Conservation (phyloP, 2,329 filamentous ascomycete species). For the Fusarium falciforme region DNA sequence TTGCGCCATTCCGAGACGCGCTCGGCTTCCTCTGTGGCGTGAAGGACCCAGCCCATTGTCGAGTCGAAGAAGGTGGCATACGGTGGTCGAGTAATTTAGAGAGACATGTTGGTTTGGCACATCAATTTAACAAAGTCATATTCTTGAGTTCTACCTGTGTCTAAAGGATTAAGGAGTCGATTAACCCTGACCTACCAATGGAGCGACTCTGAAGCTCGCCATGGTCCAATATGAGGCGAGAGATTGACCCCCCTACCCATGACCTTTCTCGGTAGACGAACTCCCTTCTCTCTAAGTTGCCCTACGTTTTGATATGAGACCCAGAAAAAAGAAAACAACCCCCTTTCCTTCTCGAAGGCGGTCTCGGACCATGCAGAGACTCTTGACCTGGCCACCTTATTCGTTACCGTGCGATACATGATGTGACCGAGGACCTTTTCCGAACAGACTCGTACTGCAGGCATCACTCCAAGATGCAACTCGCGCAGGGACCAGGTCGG, state of each 20-base stretch:
- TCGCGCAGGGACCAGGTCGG: not conserved
- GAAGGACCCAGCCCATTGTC: slow-evolving; percentile 62
- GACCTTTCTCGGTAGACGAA: not conserved
- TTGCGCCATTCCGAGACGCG: slow-evolving; percentile 58
- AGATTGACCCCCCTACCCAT: not conserved
- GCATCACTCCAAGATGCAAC: not conserved
- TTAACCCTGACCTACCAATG: not conserved
- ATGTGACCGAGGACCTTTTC: not conserved
- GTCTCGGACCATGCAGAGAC: not conserved
- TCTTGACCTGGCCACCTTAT: not conserved
- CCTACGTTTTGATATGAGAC: not conserved
- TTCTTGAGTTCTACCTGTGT: too few relatives aligned
- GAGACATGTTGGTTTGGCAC: not conserved
- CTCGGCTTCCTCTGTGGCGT: slow-evolving; percentile 60
- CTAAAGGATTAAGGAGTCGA: not conserved
- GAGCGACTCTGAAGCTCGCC: not conserved
- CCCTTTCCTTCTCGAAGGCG: not conserved
- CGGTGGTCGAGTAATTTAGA: not conserved
- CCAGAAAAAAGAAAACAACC: not conserved
- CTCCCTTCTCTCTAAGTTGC: not conserved
- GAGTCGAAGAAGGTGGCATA: not conserved
- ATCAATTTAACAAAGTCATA: not conserved
- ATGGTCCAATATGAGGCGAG: not conserved
- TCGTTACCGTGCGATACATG: slow-evolving; percentile 1
- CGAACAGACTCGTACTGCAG: not conserved